phyloP scores from a whole-genome alignment of 2,329 filamentous ascomycete genomes.

The Aspergillus eucalypticola region DNA sequence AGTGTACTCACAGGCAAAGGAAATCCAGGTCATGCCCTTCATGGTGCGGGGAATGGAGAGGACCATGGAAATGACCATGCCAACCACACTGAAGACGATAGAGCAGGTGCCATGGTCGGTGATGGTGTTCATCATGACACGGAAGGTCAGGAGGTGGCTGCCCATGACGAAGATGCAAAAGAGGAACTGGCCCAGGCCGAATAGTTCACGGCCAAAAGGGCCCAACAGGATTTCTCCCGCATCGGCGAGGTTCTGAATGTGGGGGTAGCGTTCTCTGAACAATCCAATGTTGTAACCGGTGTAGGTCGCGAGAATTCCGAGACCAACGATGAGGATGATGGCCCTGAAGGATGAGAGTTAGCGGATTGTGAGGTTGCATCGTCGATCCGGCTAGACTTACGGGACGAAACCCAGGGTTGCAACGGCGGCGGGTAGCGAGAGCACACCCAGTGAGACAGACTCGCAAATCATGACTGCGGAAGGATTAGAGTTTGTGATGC shows the following conservation, averaged over 20 bases:
- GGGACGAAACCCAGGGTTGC: slow-evolving; percentile 55
- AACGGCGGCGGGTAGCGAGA: slow-evolving; percentile 55
- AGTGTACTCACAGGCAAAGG: slow-evolving; percentile 52
- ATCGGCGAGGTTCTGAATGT: slow-evolving; percentile 67
- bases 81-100: slow-evolving; percentile 63
- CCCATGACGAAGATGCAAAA: slow-evolving; percentile 69
- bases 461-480: slow-evolving; percentile 55
- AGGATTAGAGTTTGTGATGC: not conserved
- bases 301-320: slow-evolving; percentile 59
- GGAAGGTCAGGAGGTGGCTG: slow-evolving; percentile 70
- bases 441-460: slow-evolving; percentile 57
- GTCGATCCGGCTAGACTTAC: slow-evolving; percentile 25
- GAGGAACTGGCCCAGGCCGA: slow-evolving; percentile 62
- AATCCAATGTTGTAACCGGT: slow-evolving; percentile 61
- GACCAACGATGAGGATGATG: slow-evolving; percentile 54
- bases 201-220: slow-evolving; percentile 60
- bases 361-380: not conserved
- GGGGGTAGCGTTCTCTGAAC: slow-evolving; percentile 58
- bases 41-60: slow-evolving; percentile 64
- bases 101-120: slow-evolving; percentile 63
- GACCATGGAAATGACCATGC: slow-evolving; percentile 58
- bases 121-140: slow-evolving; percentile 66
- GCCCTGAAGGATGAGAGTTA: slow-evolving; percentile 36
- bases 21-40: slow-evolving; percentile 62
- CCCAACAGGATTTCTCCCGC: slow-evolving; percentile 65